Evolutionary conservation across 805 yeast genomes (phyloP), one percentile per base, ranked within the genome.

Genomic region (Kurtzmaniella fragi): DNA sequence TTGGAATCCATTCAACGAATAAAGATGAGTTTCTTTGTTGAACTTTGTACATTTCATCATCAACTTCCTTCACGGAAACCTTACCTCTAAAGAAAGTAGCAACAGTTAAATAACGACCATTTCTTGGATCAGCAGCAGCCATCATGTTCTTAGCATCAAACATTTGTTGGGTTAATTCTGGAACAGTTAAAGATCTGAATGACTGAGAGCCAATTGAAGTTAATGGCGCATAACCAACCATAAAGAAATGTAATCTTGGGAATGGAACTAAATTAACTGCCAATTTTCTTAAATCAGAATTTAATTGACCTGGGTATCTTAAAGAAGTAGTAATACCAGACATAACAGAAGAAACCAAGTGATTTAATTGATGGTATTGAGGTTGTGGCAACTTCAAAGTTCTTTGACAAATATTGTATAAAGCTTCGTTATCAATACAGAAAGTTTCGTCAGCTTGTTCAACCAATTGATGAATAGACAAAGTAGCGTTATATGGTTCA

Each of bases 1-100:
- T 86, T 54, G 96, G 96, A 67, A 89, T 89, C 96, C 96, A 89
- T 64, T 88, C 95, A 39, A 89, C 96, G 56, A 89, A 89, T 62
- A 84, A 81, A 43, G 82, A 78, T 17, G 88, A 73, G 66, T 87
- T 84, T 67, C 84, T 82, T 45, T 82, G 78, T 69, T 87, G 93
- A 45, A 85, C 85, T 61, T 79, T 80, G 62, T 71, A 78, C 89
- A 88, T 86, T 64, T 87, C 95, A 61, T 89, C 96, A 64, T 89
- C 96, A 45, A 89, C 95, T 69, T 89, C 96, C 66, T 86, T 87
- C 41, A 85, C 85, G 14, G 95, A 84, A 36, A 85, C 95, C 53
- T 86, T 84, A 67, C 96, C 96, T 65, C 96, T 80, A 73, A 87
- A 89, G 71, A 89, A 85, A 13, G 96, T 90, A 28, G 96, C 95